phyloP scores from a whole-genome alignment of 306 rosid genomes.

The Rosa rugosa region DNA sequence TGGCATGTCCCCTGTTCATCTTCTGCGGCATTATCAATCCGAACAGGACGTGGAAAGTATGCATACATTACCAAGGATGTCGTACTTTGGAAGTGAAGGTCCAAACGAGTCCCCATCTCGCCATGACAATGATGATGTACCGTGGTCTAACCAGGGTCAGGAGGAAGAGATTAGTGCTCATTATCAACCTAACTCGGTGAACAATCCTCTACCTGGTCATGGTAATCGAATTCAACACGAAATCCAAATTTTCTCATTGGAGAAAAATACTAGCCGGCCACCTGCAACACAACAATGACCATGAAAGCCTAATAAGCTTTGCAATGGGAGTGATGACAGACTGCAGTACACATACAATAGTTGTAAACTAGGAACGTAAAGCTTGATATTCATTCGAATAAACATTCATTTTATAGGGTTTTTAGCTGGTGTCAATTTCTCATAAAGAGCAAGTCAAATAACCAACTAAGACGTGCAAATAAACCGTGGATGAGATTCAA shows the following conservation, averaged over 20 bases:
- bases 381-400: background rate
- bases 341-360: background rate
- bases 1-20: constrained; percentile 54
- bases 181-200: background rate
- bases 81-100: constrained; percentile 19
- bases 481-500: too few species aligned
- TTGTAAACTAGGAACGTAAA: background rate
- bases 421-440: background rate
- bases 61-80: constrained; percentile 34
- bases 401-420: background rate
- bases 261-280: background rate
- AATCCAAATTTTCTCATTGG: constrained; percentile 28
- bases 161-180: constrained; percentile 5
- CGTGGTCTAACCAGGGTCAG: constrained; percentile 18
- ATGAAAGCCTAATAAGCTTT: constrained; percentile 1
- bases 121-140: constrained; percentile 14
- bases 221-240: constrained; percentile 21
- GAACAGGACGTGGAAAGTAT: constrained; percentile 36
- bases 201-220: background rate
- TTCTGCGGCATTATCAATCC: constrained; percentile 37
- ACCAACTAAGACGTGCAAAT: too few species aligned
- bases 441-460: background rate
- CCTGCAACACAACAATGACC: constrained; percentile 1
- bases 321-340: background rate
- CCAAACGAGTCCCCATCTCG: constrained; percentile 29